These are phyloP conservation scores for Castanopsis chinensis DNA, from an alignment of 306 rosid genomes.

Conservation along the genomic window DNA sequence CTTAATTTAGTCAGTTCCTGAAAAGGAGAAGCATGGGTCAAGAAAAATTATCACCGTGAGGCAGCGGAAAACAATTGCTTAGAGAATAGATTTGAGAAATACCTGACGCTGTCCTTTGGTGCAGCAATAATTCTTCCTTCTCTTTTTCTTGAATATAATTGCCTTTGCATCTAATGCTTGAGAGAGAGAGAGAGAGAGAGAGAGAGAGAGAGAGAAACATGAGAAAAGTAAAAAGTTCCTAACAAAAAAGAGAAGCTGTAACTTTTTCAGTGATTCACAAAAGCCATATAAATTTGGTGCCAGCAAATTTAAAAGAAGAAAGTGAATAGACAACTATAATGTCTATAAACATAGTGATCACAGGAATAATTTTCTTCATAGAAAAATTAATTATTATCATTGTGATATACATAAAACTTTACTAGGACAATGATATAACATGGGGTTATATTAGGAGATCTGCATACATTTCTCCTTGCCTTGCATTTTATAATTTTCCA, in stretches of 20 bases:
- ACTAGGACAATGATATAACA: not conserved
- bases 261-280: not conserved
- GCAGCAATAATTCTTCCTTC: constrained; percentile 91
- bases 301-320: not conserved
- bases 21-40: constrained; percentile 24
- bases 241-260: not conserved
- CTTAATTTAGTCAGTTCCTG: constrained; percentile 94
- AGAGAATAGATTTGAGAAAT: constrained; percentile 18
- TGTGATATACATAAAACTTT: not conserved
- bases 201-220: not conserved
- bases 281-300: not conserved
- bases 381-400: not conserved
- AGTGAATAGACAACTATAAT: not conserved
- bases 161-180: constrained; percentile 90
- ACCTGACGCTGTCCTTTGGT: constrained; percentile 93
- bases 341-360: not conserved
- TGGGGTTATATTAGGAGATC: not conserved
- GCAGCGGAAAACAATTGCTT: not conserved
- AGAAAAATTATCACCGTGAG: constrained; percentile 9
- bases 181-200: not conserved
- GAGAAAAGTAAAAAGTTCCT: not conserved
- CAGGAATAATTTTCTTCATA: not conserved
- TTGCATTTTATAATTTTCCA: not conserved
- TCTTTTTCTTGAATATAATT: constrained; percentile 88
- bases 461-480: not conserved